Base-by-base conservation (phyloP, 148 eudicot species). In the Silene conica region DNA sequence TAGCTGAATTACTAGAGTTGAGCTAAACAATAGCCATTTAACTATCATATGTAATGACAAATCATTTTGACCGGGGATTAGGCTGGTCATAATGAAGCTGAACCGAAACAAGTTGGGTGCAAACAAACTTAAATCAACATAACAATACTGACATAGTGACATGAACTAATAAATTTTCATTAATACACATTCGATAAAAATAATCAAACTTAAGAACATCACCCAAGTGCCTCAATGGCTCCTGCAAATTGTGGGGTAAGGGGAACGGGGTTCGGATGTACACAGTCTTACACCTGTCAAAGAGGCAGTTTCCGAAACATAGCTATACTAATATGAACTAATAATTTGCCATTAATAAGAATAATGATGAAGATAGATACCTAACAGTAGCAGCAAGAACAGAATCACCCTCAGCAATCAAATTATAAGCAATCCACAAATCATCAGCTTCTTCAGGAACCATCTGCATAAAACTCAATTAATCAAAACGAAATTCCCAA, bases 371-470 rank as follows among this genome's bases (percentile, higher is more conserved):
- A 63, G 28, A 71, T 75, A 63, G 28, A 71, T 75, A 93, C 98
- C 98, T 90, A 59, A 94, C 96, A 54, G 98, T 94, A 71, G 82
- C 87, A 50, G 98, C 84, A 23, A 81, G 19, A 15, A 94, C 96
- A 61, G 80, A 66, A 69, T 94, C 97, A 56, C 96, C 97, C 56
- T 75, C 80, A 31, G 92, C 84, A 46, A 94, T 89, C 81, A 94
- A 78, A 83, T 94, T 94, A 78, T 91, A 94, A 78, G 90, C 89
- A 56, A 89, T 57, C 98, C 98, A 94, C 61, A 94, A 77, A 74
- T 94, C 98, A 77, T 94, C 98, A 16, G 90, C 78, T 86, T 91
- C 98, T 2, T 92, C 93, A 3, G 98, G 90, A 65, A 88, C 74
- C 93, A 94, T 94, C 98, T 94, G 82, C 28, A 43, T 0, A 10